Evolutionary conservation across 1,284 basidiomycete species (phyloP).

Genomic region (Vanrija humicola): DNA sequence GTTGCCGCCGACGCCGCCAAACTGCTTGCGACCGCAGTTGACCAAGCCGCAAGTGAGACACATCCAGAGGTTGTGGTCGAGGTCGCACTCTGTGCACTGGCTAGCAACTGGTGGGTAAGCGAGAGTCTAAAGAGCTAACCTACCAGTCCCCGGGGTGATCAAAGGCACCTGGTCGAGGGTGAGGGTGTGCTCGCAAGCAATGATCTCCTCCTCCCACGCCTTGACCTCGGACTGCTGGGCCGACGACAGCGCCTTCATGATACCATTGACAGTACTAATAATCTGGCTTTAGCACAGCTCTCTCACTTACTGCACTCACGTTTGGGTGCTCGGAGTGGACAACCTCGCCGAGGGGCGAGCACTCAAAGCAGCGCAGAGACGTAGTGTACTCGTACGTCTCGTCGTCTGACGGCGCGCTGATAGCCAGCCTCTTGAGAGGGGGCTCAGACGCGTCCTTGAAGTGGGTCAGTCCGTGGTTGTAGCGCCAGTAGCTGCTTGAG

Average conservation of each 20-base stretch:
- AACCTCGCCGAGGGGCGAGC: constrained; percentile 55
- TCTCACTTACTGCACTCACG: constrained; percentile 18
- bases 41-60: constrained; percentile 93
- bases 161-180: constrained; percentile 64
- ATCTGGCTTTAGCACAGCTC: constrained; percentile 47
- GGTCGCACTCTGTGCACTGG: constrained; percentile 70
- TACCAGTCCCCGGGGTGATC: constrained; percentile 34
- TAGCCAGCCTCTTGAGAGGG: constrained; percentile 85
- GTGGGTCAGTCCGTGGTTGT: not conserved
- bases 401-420: constrained; percentile 76
- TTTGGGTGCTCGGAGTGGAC: constrained; percentile 54
- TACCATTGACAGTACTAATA: constrained; percentile 60
- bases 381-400: constrained; percentile 77
- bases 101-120: constrained; percentile 60
- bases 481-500: not conserved
- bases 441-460: constrained; percentile 63
- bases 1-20: constrained; percentile 80
- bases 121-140: not conserved
- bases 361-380: constrained; percentile 71
- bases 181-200: constrained; percentile 80
- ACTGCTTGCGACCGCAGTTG: constrained; percentile 85
- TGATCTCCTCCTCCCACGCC: constrained; percentile 95
- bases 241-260: constrained; percentile 80
- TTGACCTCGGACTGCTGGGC: constrained; percentile 90
- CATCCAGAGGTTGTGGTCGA: constrained; percentile 90